Evolutionary conservation across 305 asterid species (phyloP), one percentile per base, ranked within the genome.

Genomic region (Caryopteris hybrid): DNA sequence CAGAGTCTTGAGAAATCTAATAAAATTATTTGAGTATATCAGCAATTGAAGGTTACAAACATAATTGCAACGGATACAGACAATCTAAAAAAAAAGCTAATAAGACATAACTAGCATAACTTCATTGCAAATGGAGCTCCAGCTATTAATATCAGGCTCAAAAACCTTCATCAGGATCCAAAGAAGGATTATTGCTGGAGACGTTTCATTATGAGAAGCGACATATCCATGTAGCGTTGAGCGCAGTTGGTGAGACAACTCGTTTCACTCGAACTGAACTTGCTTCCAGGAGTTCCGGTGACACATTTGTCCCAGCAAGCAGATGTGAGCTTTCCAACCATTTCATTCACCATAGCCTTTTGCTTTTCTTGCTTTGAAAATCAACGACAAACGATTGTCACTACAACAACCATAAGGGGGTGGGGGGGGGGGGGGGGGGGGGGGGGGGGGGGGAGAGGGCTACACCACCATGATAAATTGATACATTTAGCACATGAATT

Each of bases 231-330:
- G 61, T 88, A 92, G 41, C 97, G 93, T 61, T 84, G 92, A n/a
- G 98, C 95, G 46, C 98, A 92, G 80, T 90, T 70, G 57, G 85
- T 70, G 56, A 88, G 96, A 71, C 98, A 90, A 46, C 33, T 69
- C 3, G 93, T 27, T 81, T 93, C 99, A 18, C 96, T 83, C 2
- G 95, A 88, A 73, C 99, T 90, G 78, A 93, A 88, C 87, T 93
- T 93, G 88, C 89, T 90, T 34, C 99, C 96, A 0, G 97, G 99
- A 22, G 88, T 80, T 17, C 96, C 75, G 2, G 88, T 88, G 68
- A 93, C 76, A 87, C 99, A 88, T 80, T 90, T 93, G 82, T 93
- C 96, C 96, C 97, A 93, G 76, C 96, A 93, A 2, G 74, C 77
- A 18, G 88, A 63, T n/a, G 99, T 93, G 13, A 90, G 82, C 79